Conservation (phyloP, 345 rosid species). For the Acer negundo region DNA sequence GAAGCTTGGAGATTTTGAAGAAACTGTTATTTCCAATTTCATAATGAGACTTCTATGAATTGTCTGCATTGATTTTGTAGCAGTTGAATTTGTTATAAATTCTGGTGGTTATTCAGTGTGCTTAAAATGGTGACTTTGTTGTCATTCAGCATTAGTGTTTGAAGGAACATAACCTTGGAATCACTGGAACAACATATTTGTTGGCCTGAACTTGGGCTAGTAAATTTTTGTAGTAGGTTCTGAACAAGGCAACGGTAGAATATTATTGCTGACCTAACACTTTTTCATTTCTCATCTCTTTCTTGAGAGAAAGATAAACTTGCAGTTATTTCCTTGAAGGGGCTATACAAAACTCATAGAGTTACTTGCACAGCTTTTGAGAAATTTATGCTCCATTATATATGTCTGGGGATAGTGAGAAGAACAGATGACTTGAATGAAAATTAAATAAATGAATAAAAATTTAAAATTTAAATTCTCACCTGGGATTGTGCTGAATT, state of each 20-base stretch:
- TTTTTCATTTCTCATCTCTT: background rate
- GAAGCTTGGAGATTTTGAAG: background rate
- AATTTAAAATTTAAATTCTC: background rate
- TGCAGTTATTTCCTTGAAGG: background rate
- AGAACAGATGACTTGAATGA: background rate
- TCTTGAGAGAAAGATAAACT: background rate
- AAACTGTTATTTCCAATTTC: background rate
- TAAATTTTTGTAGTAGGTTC: background rate
- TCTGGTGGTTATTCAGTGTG: constrained; percentile 4
- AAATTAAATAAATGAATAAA: background rate
- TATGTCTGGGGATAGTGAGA: background rate
- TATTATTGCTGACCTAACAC: background rate
- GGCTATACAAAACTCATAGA: background rate
- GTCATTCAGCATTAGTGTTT: background rate
- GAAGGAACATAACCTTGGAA: background rate
- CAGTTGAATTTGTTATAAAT: background rate
- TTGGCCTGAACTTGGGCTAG: background rate
- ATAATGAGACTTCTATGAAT: background rate
- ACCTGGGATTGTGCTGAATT: background rate
- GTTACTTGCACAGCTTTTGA: background rate
- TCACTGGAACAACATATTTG: background rate
- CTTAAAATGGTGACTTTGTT: background rate
- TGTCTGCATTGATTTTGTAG: background rate
- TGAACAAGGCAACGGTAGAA: background rate
- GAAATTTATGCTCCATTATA: background rate